Evolutionary conservation across 139 green algal species (phyloP).

Genomic region (Edaphochlamys debaryana): DNA sequence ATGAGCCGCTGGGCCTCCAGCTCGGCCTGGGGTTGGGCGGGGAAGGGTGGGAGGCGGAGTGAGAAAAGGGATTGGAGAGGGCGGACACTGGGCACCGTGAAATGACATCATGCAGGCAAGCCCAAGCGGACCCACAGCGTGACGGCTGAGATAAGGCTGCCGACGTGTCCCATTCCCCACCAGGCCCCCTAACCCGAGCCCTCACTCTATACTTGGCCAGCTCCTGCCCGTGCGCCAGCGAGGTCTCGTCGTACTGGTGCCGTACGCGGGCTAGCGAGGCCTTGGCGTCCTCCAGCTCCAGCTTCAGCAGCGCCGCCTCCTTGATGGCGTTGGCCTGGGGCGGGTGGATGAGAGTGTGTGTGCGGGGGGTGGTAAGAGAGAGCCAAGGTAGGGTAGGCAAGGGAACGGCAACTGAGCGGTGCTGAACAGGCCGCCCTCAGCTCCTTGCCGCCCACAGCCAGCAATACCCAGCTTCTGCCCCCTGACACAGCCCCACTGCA

Average conservation of each 20-base stretch:
- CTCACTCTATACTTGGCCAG: constrained; percentile 34
- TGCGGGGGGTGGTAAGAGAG: neutral
- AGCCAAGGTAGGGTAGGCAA: neutral
- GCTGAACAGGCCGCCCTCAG: too few relatives aligned
- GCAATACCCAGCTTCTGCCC: too few relatives aligned
- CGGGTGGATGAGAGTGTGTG: neutral
- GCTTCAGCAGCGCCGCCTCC: constrained; percentile 37
- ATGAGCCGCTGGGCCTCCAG: neutral
- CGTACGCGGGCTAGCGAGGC: constrained; percentile 21
- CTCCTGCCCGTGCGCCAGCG: constrained; percentile 32
- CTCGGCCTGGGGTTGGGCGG: constrained; percentile 42
- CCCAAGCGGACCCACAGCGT: too few relatives aligned
- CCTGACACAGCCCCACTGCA: too few relatives aligned
- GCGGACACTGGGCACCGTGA: neutral
- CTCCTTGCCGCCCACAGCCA: too few relatives aligned
- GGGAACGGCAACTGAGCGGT: too few relatives aligned
- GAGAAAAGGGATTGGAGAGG: neutral
- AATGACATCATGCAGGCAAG: too few relatives aligned
- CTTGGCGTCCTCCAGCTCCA: constrained; percentile 51
- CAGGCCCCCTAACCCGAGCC: too few relatives aligned
- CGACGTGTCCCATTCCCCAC: too few relatives aligned
- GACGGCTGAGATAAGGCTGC: too few relatives aligned
- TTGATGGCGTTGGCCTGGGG: constrained; percentile 56
- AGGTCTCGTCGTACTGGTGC: constrained; percentile 42
- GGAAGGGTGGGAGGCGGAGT: neutral